phyloP scores from a whole-genome alignment of 2,329 filamentous ascomycete species.

The Diaporthe ilicicola region DNA sequence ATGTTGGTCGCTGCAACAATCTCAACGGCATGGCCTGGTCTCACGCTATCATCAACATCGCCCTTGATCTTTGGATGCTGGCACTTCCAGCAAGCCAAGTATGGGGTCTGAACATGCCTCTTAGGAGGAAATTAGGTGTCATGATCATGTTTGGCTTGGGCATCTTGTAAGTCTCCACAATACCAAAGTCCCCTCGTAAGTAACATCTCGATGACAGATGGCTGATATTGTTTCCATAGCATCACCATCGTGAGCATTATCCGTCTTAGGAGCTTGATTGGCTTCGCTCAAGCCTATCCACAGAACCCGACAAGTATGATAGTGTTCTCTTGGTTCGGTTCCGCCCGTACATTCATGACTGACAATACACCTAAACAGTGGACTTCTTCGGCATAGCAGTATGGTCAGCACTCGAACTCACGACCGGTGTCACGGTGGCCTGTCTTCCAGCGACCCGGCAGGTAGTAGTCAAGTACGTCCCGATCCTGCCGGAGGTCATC shows the following conservation, averaged over 20 bases:
- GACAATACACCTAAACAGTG: not conserved
- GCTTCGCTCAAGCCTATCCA: conserved; percentile 13
- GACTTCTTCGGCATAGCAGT: conserved; percentile 22
- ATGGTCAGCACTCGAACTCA: conserved; percentile 24
- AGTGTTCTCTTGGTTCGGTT: not conserved
- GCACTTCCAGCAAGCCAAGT: conserved; percentile 17
- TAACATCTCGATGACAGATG: not conserved
- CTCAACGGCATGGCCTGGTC: conserved; percentile 21
- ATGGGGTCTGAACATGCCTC: conserved; percentile 1
- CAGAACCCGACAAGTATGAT: conserved; percentile 23
- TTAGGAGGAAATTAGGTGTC: conserved; percentile 15
- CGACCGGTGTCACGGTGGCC: conserved; percentile 12
- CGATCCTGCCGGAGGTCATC: not conserved
- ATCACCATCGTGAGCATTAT: conserved; percentile 11
- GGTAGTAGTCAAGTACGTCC: conserved; percentile 15
- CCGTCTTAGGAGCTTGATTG: conserved; percentile 12
- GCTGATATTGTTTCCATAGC: not conserved
- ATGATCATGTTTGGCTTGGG: conserved; percentile 24
- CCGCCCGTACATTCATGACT: not conserved
- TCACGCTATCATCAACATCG: conserved; percentile 23
- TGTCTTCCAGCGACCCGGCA: conserved; percentile 19
- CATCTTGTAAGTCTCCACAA: not conserved
- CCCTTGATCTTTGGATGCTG: conserved; percentile 16
- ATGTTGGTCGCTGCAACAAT: conserved; percentile 8
- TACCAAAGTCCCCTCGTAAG: not conserved